Evolutionary conservation across 2,329 filamentous ascomycete genomes (phyloP).

Genomic region (Neoascochyta sp.): DNA sequence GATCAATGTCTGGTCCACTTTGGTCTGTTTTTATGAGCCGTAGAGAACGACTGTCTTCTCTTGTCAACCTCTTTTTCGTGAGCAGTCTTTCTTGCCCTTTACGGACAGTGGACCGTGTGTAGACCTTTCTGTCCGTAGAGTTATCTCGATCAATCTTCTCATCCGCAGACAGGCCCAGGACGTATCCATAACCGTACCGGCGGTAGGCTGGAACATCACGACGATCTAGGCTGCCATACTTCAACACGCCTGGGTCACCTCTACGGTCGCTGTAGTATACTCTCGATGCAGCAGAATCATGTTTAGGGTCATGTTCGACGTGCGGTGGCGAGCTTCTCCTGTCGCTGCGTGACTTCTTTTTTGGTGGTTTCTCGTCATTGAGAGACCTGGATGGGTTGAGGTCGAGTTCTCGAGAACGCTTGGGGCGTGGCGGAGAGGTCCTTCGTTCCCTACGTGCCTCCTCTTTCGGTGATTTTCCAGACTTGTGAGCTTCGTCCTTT

Average conservation of each 20-base stretch:
- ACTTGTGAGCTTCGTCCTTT: slow-evolving; percentile 8
- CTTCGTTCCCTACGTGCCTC: not conserved
- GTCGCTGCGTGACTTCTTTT: slow-evolving; percentile 1
- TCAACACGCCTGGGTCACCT: slow-evolving; percentile 71
- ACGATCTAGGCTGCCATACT: slow-evolving; percentile 70
- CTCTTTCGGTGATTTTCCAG: slow-evolving; percentile 10
- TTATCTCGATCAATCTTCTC: slow-evolving; percentile 65
- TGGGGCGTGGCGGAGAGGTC: slow-evolving; percentile 37
- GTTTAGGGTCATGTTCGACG: slow-evolving; percentile 3
- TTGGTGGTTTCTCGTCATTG: slow-evolving; percentile 3
- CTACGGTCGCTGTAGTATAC: slow-evolving; percentile 56
- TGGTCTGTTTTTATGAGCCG: slow-evolving; percentile 20
- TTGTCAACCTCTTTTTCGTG: slow-evolving; percentile 18
- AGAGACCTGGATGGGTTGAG: too few relatives aligned
- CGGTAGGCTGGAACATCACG: slow-evolving; percentile 69
- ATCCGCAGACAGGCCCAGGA: slow-evolving; percentile 62
- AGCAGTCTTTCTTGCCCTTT: slow-evolving; percentile 50
- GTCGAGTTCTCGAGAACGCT: slow-evolving; percentile 2
- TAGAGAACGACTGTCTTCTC: slow-evolving; percentile 23
- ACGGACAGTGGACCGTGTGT: slow-evolving; percentile 32
- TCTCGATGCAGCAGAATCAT: slow-evolving; percentile 6
- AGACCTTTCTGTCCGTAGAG: slow-evolving; percentile 49
- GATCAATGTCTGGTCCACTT: slow-evolving; percentile 2
- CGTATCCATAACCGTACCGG: slow-evolving; percentile 62
- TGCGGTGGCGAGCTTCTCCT: slow-evolving; percentile 37